These are phyloP conservation scores for Boletus holoroseus DNA, from an alignment of 1,284 basidiomycete genomes.

Conservation along the genomic window DNA sequence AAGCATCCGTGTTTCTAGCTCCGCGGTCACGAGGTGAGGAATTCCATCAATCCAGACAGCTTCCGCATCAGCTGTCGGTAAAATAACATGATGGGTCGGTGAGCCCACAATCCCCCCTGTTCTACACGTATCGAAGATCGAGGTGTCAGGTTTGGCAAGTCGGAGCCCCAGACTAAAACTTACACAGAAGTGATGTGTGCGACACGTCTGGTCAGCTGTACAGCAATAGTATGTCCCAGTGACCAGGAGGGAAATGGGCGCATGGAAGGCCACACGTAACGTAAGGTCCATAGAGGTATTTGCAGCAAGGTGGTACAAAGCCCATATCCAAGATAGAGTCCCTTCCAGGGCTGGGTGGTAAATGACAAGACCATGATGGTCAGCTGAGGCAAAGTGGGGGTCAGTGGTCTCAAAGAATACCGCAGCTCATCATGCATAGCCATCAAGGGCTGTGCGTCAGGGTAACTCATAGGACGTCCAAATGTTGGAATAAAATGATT, in stretches of 20 bases:
- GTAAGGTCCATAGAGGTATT: slow-evolving; percentile 43
- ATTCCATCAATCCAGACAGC: slow-evolving; percentile 50
- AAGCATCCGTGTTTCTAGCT: slow-evolving; percentile 42
- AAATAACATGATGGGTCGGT: slow-evolving; percentile 38
- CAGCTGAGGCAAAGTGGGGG: not conserved
- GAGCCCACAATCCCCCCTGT: slow-evolving; percentile 11
- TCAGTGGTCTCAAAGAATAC: not conserved
- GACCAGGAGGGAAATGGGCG: slow-evolving; percentile 30
- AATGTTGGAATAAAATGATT: not conserved
- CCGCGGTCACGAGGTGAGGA: slow-evolving; percentile 43
- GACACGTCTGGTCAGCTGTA: slow-evolving; percentile 4
- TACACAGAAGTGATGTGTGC: slow-evolving; percentile 10
- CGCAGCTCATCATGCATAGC: not conserved
- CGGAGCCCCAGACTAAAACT: slow-evolving; percentile 1
- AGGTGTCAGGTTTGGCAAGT: not conserved
- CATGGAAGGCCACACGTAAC: slow-evolving; percentile 20
- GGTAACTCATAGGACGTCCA: not conserved
- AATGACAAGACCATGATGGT: slow-evolving; percentile 5
- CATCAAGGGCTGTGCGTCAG: not conserved
- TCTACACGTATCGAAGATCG: slow-evolving; percentile 1
- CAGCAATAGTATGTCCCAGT: slow-evolving; percentile 9
- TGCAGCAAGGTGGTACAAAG: slow-evolving; percentile 41
- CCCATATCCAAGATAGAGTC: slow-evolving; percentile 36
- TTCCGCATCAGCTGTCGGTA: slow-evolving; percentile 34
- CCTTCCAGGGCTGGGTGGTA: slow-evolving; percentile 26